These are phyloP conservation scores for Xylariaceae sp. DNA, from an alignment of 2,329 filamentous ascomycete genomes.

Conservation along the genomic window DNA sequence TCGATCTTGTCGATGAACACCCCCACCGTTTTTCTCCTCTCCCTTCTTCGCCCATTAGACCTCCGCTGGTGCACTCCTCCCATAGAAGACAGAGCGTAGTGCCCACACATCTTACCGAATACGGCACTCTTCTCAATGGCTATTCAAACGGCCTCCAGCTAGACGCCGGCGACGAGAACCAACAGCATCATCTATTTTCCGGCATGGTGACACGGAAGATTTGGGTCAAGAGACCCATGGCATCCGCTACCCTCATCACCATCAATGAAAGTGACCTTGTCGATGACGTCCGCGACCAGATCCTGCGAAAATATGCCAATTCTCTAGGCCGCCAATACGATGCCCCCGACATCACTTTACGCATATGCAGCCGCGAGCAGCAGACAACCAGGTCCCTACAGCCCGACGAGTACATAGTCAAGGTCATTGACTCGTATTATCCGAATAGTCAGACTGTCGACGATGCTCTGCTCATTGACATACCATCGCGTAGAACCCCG, in stretches of 20 bases:
- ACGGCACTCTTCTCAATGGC: constrained; percentile 50
- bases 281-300: constrained; percentile 89
- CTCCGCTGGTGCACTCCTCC: not conserved
- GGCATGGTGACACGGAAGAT: constrained; percentile 71
- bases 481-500: constrained; percentile 70
- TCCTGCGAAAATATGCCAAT: constrained; percentile 89
- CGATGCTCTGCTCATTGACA: constrained; percentile 87
- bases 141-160: constrained; percentile 38
- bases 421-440: constrained; percentile 75
- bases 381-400: constrained; percentile 64
- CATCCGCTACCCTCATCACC: constrained; percentile 80
- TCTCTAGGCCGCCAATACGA: constrained; percentile 85
- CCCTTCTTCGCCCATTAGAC: not conserved
- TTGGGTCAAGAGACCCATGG: constrained; percentile 85
- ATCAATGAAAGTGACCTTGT: constrained; percentile 86
- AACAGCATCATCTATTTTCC: constrained; percentile 37
- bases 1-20: constrained; percentile 17
- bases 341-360: constrained; percentile 78
- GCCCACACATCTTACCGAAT: constrained; percentile 39
- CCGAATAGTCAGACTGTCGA: constrained; percentile 82
- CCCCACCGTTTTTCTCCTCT: constrained; percentile 20
- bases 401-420: constrained; percentile 78
- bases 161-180: constrained; percentile 31
- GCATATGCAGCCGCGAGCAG: constrained; percentile 67
- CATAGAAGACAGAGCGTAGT: constrained; percentile 41